A percentile compares a stretch with the other conserved stretches of the same genome.
Conservation (phyloP, 2,329 filamentous ascomycete genomes). For the Westerdykella ornata region DNA sequence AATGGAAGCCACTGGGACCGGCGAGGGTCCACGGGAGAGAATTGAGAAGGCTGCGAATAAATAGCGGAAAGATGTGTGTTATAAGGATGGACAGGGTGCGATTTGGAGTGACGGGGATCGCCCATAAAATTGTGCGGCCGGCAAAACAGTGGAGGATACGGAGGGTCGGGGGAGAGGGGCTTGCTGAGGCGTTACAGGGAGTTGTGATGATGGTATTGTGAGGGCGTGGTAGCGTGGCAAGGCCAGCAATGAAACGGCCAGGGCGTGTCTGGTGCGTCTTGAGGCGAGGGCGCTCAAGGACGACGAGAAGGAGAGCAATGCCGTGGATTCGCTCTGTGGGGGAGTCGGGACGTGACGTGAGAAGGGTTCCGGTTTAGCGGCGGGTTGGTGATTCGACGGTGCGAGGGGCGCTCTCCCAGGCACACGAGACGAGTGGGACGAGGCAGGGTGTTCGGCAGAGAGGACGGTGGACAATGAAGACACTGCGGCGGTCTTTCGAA, state of each 20-base stretch:
- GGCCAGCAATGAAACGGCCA: not conserved
- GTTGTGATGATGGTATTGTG: constrained; percentile 1
- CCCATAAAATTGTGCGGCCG: constrained; percentile 15
- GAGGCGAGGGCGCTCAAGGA: not conserved
- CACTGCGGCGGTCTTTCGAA: no score
- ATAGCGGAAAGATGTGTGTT: constrained; percentile 10
- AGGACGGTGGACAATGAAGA: no score
- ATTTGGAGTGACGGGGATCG: constrained; percentile 9
- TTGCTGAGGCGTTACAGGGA: constrained; percentile 1
- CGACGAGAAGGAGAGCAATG: no score
- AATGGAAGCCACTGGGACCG: constrained; percentile 2
- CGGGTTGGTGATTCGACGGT: no score
- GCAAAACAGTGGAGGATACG: constrained; percentile 5
- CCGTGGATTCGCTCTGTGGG: no score
- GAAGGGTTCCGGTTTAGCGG: no score
- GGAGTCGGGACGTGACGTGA: no score
- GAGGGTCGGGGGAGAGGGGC: constrained; percentile 6
- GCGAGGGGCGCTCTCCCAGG: no score
- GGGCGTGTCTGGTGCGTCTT: not conserved
- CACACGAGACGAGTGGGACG: no score
- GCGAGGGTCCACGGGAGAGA: not conserved
- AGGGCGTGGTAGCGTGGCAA: constrained; percentile 6
- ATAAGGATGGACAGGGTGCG: constrained; percentile 12
- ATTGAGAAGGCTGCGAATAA: constrained; percentile 5
- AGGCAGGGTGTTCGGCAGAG: no score